Conservation (phyloP, 345 rosid species). For the Capsella bursapastoris region DNA sequence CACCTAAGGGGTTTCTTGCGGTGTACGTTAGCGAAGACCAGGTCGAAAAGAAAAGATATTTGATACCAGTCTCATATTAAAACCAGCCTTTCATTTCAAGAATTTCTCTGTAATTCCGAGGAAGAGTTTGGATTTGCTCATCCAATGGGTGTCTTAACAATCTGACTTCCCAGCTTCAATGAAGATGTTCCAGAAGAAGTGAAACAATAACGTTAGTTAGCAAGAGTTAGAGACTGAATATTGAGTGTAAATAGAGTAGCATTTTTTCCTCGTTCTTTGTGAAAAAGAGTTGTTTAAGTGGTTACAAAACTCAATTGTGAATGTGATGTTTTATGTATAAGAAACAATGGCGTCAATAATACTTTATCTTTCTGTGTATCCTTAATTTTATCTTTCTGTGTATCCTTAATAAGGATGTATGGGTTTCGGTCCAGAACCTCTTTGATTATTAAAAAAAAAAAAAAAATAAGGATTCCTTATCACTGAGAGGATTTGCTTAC, state of each 20-base stretch:
- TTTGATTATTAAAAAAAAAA: no score
- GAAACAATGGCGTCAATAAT: background rate
- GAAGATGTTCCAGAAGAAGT: background rate
- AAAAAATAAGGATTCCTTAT: no score
- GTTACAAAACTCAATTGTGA: conserved; percentile 9
- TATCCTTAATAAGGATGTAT: no score
- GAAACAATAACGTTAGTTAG: background rate
- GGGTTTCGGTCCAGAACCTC: no score
- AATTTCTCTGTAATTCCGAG: no score
- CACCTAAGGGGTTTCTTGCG: conserved; percentile 51
- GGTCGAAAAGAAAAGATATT: conserved; percentile 45
- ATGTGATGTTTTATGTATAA: conserved; percentile 2
- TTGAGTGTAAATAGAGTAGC: background rate
- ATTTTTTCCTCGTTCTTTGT: background rate
- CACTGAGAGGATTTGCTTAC: background rate
- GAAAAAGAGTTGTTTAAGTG: conserved; percentile 22
- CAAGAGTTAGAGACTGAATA: background rate
- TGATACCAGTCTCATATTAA: background rate
- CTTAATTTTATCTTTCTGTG: no score
- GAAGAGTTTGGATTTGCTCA: no score
- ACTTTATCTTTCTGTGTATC: background rate
- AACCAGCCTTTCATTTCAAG: no score
- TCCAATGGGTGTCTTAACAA: no score
- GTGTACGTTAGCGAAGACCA: conserved; percentile 55
- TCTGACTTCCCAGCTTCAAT: no score